Evolutionary conservation across 2,329 filamentous ascomycete species (phyloP).

Genomic region (Stachybotrys echinatus): DNA sequence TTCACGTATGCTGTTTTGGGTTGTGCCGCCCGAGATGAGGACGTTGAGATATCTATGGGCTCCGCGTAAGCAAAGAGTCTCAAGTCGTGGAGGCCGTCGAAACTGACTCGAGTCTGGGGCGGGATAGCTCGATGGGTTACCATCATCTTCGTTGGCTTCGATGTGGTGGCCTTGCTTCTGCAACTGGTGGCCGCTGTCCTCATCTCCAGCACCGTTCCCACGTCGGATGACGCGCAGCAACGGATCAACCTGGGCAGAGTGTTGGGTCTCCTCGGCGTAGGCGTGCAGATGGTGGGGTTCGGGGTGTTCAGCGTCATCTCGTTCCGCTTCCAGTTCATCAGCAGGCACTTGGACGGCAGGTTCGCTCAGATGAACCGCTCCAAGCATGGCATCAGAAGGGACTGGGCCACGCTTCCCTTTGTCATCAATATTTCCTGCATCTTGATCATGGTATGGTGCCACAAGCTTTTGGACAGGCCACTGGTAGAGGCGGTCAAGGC

Average conservation of each 20-base stretch:
- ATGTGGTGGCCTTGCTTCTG: conserved; percentile 30
- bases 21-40: conserved; percentile 12
- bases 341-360: conserved; percentile 10
- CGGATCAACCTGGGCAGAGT: conserved; percentile 11
- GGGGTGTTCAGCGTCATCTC: conserved; percentile 40
- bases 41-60: conserved; percentile 13
- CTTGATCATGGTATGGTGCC: conserved; percentile 11
- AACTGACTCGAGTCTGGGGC: neutral
- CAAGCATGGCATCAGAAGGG: conserved; percentile 7
- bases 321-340: conserved; percentile 40
- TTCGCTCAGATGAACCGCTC: conserved; percentile 9
- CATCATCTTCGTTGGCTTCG: conserved; percentile 34
- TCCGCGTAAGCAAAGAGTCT: conserved; percentile 9
- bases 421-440: conserved; percentile 11
- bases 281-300: conserved; percentile 38
- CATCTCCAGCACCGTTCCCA: conserved; percentile 28
- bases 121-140: conserved; percentile 18
- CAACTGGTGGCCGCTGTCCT: conserved; percentile 33
- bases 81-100: too few species aligned
- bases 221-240: conserved; percentile 22
- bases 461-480: neutral
- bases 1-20: conserved; percentile 14
- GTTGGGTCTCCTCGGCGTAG: conserved; percentile 12
- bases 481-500: too few species aligned
- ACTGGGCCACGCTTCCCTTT: conserved; percentile 9